A percentile compares a stretch with the other conserved stretches of the same genome.
Conservation (phyloP, 306 rosid species). For the Oxytropis ochrocephala region DNA sequence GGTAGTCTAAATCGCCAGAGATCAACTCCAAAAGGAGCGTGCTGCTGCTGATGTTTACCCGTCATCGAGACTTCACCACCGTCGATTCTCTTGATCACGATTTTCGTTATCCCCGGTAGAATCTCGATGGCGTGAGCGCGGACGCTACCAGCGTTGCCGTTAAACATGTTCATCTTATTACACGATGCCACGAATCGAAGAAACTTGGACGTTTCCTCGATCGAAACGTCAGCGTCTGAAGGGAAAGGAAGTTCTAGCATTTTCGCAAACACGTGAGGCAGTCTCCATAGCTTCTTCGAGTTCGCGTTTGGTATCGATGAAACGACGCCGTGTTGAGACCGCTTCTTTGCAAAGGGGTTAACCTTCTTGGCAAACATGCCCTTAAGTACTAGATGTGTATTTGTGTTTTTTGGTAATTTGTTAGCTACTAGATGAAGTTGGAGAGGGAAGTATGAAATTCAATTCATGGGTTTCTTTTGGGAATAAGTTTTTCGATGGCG, state of each 20-base stretch:
- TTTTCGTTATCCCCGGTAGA: slow-evolving; percentile 39
- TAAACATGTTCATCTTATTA: neutral
- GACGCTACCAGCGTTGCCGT: slow-evolving; percentile 17
- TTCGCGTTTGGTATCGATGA: neutral
- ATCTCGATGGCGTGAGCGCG: slow-evolving; percentile 40
- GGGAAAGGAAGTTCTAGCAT: slow-evolving; percentile 46
- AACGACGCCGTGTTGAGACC: slow-evolving; percentile 21
- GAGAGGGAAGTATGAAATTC: neutral
- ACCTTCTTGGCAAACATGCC: slow-evolving; percentile 29
- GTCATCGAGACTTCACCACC: slow-evolving; percentile 21
- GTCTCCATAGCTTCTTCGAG: slow-evolving; percentile 36
- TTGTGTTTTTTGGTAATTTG: neutral
- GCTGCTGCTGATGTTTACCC: neutral
- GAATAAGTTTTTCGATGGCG: neutral
- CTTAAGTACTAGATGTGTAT: neutral
- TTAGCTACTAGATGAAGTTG: neutral
- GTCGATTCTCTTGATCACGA: slow-evolving; percentile 31
- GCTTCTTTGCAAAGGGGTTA: slow-evolving; percentile 20
- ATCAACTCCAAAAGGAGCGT: slow-evolving; percentile 2
- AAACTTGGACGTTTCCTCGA: slow-evolving; percentile 37
- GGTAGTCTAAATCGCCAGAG: slow-evolving; percentile 50
- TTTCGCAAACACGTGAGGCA: slow-evolving; percentile 50
- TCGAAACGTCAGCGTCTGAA: slow-evolving; percentile 41
- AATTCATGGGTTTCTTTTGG: neutral
- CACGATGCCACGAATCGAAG: slow-evolving; percentile 31